Evolutionary conservation across 306 rosid genomes (phyloP).

Genomic region (Cucurbita maxima): DNA sequence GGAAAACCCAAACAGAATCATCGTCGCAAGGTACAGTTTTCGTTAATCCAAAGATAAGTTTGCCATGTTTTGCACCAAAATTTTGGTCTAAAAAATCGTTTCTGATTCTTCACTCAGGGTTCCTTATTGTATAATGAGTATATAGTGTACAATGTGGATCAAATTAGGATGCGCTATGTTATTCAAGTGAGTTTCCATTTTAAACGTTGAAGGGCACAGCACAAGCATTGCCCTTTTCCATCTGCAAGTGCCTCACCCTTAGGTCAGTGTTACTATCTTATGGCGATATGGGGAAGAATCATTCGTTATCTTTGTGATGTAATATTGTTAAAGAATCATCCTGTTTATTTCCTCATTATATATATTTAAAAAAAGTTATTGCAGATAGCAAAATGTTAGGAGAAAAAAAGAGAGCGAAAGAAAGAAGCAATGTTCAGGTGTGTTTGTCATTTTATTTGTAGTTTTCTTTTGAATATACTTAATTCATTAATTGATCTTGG

Average conservation of each 20-base stretch:
- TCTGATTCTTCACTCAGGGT: conserved; percentile 35
- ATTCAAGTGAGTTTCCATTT: conserved; percentile 64
- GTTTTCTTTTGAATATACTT: too few species aligned
- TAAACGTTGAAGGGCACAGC: conserved; percentile 13
- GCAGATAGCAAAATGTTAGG: not conserved
- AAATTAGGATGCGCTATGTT: conserved; percentile 74
- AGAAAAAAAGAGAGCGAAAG: not conserved
- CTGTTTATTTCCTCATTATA: not conserved
- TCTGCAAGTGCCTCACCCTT: not conserved
- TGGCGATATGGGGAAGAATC: not conserved
- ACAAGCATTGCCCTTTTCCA: not conserved
- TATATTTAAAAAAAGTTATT: not conserved
- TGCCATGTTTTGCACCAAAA: not conserved
- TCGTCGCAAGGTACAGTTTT: conserved; percentile 21
- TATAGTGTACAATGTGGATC: conserved; percentile 78
- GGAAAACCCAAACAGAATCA: conserved; percentile 38
- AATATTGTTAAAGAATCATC: not conserved
- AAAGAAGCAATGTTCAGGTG: too few species aligned
- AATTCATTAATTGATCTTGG: too few species aligned
- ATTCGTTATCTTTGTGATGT: not conserved
- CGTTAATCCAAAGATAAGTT: not conserved
- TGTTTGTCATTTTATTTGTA: too few species aligned
- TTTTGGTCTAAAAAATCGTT: not conserved
- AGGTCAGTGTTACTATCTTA: not conserved
- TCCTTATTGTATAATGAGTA: conserved; percentile 63